A percentile compares a stretch with the other conserved stretches of the same genome.
phyloP scores from a whole-genome alignment of 441 rosid genomes.

The Croton laevigatus region DNA sequence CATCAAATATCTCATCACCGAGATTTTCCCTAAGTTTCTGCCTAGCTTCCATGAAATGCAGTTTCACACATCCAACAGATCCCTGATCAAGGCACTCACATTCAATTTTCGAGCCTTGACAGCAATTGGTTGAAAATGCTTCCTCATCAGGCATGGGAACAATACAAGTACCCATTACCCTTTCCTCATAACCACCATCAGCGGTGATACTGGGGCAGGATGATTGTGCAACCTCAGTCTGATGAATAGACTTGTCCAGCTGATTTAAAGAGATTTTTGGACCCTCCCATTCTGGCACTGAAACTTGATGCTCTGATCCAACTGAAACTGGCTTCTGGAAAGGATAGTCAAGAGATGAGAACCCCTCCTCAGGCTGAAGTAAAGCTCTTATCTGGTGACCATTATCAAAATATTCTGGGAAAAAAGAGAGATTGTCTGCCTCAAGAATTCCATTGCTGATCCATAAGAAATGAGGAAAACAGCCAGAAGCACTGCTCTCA shows the following conservation, averaged over 20 bases:
- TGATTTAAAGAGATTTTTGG: slow-evolving; percentile 10
- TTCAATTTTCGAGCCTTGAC: slow-evolving; percentile 24
- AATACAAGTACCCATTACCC: slow-evolving; percentile 36
- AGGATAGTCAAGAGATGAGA: slow-evolving; percentile 33
- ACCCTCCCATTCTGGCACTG: slow-evolving; percentile 47
- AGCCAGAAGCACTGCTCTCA: slow-evolving; percentile 25
- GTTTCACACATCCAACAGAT: slow-evolving; percentile 40
- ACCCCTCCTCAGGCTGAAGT: slow-evolving; percentile 32
- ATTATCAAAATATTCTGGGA: slow-evolving; percentile 41
- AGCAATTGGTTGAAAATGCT: slow-evolving; percentile 19
- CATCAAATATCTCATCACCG: slow-evolving; percentile 39
- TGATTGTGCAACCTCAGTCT: slow-evolving; percentile 14
- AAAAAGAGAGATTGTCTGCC: slow-evolving; percentile 33
- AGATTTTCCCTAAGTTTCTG: slow-evolving; percentile 34
- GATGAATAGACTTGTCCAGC: slow-evolving; percentile 14
- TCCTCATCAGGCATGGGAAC: slow-evolving; percentile 34
- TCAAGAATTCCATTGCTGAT: slow-evolving; percentile 26
- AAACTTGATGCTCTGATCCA: slow-evolving; percentile 64
- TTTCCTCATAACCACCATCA: slow-evolving; percentile 28
- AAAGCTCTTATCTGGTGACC: slow-evolving; percentile 28
- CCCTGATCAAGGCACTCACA: slow-evolving; percentile 40
- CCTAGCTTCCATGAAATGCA: slow-evolving; percentile 41
- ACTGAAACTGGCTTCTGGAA: slow-evolving; percentile 47
- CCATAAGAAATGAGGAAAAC: slow-evolving; percentile 33
- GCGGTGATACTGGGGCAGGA: slow-evolving; percentile 5